Percentiles rank a stretch among this genome's conserved stretches.
These are phyloP conservation scores for Phialocephala sp. DNA, from an alignment of 2,329 filamentous ascomycete genomes.

Conservation along the genomic window DNA sequence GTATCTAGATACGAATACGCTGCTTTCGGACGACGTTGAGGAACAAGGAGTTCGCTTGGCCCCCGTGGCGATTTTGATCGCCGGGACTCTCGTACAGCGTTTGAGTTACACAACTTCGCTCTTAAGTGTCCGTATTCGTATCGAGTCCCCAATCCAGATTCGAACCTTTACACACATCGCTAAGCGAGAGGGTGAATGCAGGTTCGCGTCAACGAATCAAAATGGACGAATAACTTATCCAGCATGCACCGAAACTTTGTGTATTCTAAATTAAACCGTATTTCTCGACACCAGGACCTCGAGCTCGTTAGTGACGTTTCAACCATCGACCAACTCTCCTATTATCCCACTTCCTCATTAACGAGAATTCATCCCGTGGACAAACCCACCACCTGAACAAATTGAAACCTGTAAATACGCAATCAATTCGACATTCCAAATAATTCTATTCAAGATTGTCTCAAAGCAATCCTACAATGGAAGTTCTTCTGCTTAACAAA, in stretches of 20 bases:
- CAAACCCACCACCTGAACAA: background rate
- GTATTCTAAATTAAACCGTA: background rate
- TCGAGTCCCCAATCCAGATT: background rate
- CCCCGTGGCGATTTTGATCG: background rate
- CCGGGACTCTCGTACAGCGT: background rate
- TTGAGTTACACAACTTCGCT: background rate
- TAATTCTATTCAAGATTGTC: background rate
- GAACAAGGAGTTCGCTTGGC: background rate
- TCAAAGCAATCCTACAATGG: background rate
- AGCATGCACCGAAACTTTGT: background rate
- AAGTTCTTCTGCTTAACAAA: constrained; percentile 45
- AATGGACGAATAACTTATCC: background rate
- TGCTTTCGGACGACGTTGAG: too few species aligned
- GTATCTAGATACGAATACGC: too few species aligned
- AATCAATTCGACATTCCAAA: background rate
- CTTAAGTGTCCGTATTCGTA: background rate
- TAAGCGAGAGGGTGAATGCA: too few species aligned
- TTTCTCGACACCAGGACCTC: background rate
- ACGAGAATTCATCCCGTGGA: background rate
- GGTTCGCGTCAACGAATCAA: background rate
- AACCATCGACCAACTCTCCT: too few species aligned
- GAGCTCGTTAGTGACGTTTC: background rate
- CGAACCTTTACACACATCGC: background rate
- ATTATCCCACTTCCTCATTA: too few species aligned
- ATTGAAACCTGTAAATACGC: background rate